Base-by-base conservation (phyloP, 768 basidiomycete species). In the Mycena sanguinolenta region DNA sequence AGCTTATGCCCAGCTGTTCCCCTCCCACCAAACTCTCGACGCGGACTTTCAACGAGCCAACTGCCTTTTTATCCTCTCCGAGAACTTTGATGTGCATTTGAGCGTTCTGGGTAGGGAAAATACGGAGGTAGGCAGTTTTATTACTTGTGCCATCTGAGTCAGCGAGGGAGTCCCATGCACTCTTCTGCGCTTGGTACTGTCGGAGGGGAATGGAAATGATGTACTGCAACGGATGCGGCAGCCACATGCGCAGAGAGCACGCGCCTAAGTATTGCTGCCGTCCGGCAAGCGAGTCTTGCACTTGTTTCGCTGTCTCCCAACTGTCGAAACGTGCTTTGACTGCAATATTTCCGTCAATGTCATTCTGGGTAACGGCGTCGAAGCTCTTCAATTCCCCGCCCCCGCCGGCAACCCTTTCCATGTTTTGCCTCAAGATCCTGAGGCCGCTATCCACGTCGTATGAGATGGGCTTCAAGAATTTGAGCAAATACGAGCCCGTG, bases 11-110 rank as follows among this genome's bases (percentile, higher is more conserved):
- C 13, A 91, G 78, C 39, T 78, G 85, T 46, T 87, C 85, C 7
- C 90, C 90, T 27, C 81, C 81, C 3, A 83, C 85, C 44, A 91
- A 75, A 60, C 80, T 84, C 75, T 91, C 90, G 0, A 89, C 86
- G 60, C 89, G 80, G 16, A 91, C 89, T 78, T 90, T 91, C 68
- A 91, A 74, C 6, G 84, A 81, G 1, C 90, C 90, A 1, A 86
- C 83, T 2, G 83, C 84, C 71, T 86, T 85, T 77, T 87, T 87
- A 58, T 86, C 85, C 17, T 86, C 81, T 0, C 90, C 90, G 1
- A 80, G 72, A n/a, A 90, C 81, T 5, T 78, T 82, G 46, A 91
- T 82, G 19, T 79, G 77, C 52, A 85, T 81, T 42, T 32, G 62
- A 27, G 32, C 62, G 32, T 75, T 73, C 27, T 72, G 74, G 12